These are phyloP conservation scores for Calophaca sinica DNA, from an alignment of 306 rosid species.

Conservation along the genomic window DNA sequence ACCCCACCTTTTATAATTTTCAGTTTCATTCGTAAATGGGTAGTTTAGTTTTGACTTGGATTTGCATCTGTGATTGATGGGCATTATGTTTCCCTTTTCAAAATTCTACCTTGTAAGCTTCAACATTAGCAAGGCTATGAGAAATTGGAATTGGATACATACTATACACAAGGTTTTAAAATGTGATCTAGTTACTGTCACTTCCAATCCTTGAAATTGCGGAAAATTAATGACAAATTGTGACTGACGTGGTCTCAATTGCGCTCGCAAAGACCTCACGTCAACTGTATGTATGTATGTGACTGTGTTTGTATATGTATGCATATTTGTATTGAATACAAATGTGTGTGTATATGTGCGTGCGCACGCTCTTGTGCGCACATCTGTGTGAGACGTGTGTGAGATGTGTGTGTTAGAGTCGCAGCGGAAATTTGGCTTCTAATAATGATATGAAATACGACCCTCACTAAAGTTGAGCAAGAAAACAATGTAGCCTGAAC, in stretches of 20 bases:
- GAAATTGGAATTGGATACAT: neutral
- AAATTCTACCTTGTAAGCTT: constrained; percentile 11
- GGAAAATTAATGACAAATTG: neutral
- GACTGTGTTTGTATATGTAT: no score
- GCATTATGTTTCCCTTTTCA: constrained; percentile 16
- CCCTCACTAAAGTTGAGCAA: no score
- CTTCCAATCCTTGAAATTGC: neutral
- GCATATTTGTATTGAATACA: no score
- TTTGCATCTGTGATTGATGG: constrained; percentile 5
- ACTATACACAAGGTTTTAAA: neutral
- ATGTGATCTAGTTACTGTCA: neutral
- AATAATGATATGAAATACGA: no score
- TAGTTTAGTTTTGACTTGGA: constrained; percentile 26
- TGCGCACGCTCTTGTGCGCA: no score
- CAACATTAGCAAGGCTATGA: neutral
- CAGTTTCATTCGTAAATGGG: neutral
- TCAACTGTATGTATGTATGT: no score
- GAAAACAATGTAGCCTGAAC: no score
- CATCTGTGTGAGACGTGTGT: no score
- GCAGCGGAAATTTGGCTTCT: no score
- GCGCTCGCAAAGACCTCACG: no score
- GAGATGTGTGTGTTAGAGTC: no score
- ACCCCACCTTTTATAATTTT: neutral
- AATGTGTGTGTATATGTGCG: no score
- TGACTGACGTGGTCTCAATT: neutral